Percentiles rank a stretch among this genome's conserved stretches.
phyloP scores from a whole-genome alignment of 1,284 basidiomycete species.

The Tilletia setariae region DNA sequence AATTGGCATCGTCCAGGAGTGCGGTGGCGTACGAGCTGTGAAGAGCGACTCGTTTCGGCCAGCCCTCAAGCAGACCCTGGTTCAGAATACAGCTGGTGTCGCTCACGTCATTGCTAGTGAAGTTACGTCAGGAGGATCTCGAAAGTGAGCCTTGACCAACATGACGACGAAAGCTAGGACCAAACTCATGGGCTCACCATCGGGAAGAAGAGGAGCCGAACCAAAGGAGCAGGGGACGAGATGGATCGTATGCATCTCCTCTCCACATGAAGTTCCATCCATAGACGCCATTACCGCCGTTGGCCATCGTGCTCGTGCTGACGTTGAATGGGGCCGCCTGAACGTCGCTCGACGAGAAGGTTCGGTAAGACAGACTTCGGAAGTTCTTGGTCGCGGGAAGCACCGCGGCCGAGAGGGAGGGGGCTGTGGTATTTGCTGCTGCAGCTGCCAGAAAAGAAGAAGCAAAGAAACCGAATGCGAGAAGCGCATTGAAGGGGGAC shows the following conservation, averaged over 20 bases:
- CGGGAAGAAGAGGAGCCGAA: constrained; percentile 1
- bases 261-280: constrained; percentile 5
- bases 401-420: too few species aligned
- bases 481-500: too few species aligned
- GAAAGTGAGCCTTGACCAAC: neutral
- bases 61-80: neutral
- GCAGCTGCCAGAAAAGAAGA: too few species aligned
- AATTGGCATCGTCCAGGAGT: neutral
- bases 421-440: too few species aligned
- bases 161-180: neutral
- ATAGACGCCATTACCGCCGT: neutral
- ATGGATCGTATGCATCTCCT: constrained; percentile 1
- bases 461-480: too few species aligned
- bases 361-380: neutral
- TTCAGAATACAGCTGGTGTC: neutral
- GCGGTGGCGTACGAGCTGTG: neutral
- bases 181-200: neutral
- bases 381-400: too few species aligned
- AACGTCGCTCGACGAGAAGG: neutral
- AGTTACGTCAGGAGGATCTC: neutral
- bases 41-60: neutral
- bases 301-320: neutral
- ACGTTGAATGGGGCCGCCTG: neutral
- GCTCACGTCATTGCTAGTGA: neutral
- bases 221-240: neutral